Evolutionary conservation across 192 early-diverging fungal genomes (phyloP), one percentile per base, ranked within the genome.

Genomic region (Dispira parvispora): DNA sequence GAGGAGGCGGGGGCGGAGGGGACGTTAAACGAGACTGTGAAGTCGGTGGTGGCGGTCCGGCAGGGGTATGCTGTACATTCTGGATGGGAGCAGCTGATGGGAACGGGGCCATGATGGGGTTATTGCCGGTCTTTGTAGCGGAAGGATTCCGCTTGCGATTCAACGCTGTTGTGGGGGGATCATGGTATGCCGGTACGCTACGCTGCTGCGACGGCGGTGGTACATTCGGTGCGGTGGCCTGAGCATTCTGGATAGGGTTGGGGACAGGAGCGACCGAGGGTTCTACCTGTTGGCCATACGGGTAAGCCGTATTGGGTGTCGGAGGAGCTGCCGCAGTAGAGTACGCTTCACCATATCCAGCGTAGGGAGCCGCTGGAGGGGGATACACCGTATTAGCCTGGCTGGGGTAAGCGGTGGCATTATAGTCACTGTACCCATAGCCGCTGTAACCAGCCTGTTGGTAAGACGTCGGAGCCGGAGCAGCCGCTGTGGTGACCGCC

Each of bases 321-420:
- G 21, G 50, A n/a, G 50, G 20, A 52, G 18, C 50, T 52, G 18
- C 21, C 50, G 18, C 50, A 38, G 32, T 18, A 2, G 55, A 18
- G 26, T 32, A 26, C 21, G 25, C 55, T 12, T 26, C 55, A 27
- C 55, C 55, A 57, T 57, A 57, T 0, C 21, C 21, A 18, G 26
- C 10, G 55, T 57, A 57, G 18, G 55, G 42, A 57, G 55, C 55
- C 55, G 18, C 20, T 11, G 50, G 9, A 20, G 50, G 20, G 20
- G 20, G 50, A 26, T 52, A 52, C 50, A 18, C 21, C 0, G 50
- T 52, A 26, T 20, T 26, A 11, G 50, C 9, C 10, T 68, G 42
- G 43, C 47, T 18, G 25, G 56, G 71, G 62, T 77, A 72, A 61
- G 66, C 73, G 64, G 78, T 57, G 63, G 63, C 26, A 53, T 61